phyloP scores from a whole-genome alignment of 2,329 filamentous ascomycete genomes.

The Monosporascus sp. region DNA sequence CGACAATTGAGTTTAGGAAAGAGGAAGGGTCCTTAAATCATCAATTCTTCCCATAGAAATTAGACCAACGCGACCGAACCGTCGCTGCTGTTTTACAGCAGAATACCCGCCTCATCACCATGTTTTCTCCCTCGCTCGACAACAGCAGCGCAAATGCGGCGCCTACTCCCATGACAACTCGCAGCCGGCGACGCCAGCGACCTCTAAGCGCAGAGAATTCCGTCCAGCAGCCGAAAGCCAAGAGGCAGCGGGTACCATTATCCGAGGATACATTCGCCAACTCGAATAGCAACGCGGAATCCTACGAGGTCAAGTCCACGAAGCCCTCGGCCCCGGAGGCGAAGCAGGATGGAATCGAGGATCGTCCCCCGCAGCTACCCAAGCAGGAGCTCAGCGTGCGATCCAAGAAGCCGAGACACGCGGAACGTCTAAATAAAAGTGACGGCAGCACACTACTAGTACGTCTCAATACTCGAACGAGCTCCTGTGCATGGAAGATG shows the following conservation, averaged over 20 bases:
- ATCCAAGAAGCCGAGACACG: slow-evolving; percentile 58
- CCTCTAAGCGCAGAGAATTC: slow-evolving; percentile 52
- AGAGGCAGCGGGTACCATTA: slow-evolving; percentile 55
- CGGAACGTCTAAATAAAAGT: slow-evolving; percentile 60
- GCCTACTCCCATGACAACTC: slow-evolving; percentile 48
- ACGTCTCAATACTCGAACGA: slow-evolving; percentile 24
- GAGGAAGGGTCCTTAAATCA: slow-evolving; percentile 2
- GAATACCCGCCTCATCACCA: slow-evolving; percentile 26
- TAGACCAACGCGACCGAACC: not conserved
- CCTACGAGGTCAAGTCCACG: slow-evolving; percentile 51
- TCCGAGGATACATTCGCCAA: slow-evolving; percentile 53
- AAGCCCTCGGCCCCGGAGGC: slow-evolving; percentile 41
- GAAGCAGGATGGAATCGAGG: slow-evolving; percentile 45
- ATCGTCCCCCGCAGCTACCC: slow-evolving; percentile 22
- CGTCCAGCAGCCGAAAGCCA: slow-evolving; percentile 56
- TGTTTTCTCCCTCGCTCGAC: slow-evolving; percentile 56
- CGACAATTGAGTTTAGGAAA: not conserved
- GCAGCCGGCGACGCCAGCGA: slow-evolving; percentile 58
- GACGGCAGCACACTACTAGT: slow-evolving; percentile 65
- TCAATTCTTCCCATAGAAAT: slow-evolving; percentile 1
- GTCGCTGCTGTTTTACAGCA: not conserved
- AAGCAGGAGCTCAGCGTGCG: slow-evolving; percentile 55
- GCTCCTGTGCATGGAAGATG: not conserved
- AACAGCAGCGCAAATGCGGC: slow-evolving; percentile 36
- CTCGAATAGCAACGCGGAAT: slow-evolving; percentile 47